Base-by-base conservation (phyloP, 2,329 filamentous ascomycete species). In the Hymenoscyphus repandus region DNA sequence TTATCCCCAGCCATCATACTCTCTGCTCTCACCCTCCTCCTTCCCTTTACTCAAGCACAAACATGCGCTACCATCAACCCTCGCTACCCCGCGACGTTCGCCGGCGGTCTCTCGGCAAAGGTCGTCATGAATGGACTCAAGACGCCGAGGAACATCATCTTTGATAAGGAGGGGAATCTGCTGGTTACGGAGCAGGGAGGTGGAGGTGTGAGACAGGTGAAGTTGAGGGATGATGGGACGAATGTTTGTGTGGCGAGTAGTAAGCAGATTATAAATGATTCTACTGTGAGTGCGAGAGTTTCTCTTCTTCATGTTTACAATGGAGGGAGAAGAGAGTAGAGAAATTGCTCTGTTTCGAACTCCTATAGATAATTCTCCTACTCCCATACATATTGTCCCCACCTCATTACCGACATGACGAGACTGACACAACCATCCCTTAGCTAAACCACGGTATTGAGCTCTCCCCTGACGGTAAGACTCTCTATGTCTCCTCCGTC, bases 381-480 rank as follows among this genome's bases (percentile, higher is more conserved):
- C 22, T 27, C 41, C n/a, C 22, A 30, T 31, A 43, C 27, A 43
- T n/a, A n/a, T 27, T 7, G 4, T 7, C 22, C 22, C 22, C 22
- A 27, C 7, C 22, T 38, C n/a, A n/a, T 38, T 38, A n/a, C 18
- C 9, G 13, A 17, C 13, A 38, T 15, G 13, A 9, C 9, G 18
- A 7, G 3, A 3, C 17, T 10, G 13, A 20, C 13, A 45, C 32
- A 18, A 48, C 37, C 38, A 12, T 32, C 9, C 13, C n/a, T 12
- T n/a, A 56, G 54, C 38, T 56, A 10, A 54, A 56, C 30, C 54
- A 56, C 39, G 54, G 54, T 1, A 47, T 56, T 5, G 51, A 47
- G 20, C 46, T 56, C 17, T 46, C 51, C 5, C 31, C 42, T 6
- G 54, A 56, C 46, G 51, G 54, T 6, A 56, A 52, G 31, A 54